Evolutionary conservation across 2,329 filamentous ascomycete species (phyloP), one percentile per base, ranked within the genome.

Genomic region (Colletotrichum lini): DNA sequence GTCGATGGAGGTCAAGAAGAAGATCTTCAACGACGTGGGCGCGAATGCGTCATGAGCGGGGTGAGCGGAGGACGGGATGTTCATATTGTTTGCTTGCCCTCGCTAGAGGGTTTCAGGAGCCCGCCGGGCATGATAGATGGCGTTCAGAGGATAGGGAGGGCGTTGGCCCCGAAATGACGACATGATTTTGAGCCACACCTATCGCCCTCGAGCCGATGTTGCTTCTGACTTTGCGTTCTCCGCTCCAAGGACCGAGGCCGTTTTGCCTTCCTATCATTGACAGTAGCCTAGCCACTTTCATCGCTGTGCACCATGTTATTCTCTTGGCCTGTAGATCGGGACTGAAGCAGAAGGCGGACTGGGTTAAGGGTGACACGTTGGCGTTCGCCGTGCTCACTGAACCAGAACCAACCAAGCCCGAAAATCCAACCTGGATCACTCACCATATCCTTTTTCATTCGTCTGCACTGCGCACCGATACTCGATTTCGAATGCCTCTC

Each of bases 1-100:
- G 78, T 90, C 90, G 2, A 85, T 85, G 0, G 86, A 89, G 75
- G 86, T 93, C 73, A 93, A 93, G 83, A 87, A 87, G 60, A 86
- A 86, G 77, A 81, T 93, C 6, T 93, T 93, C 74, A 87, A 85
- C 73, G 77, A 82, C 15, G 75, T 85, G 52, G 79, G 79, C 49
- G 63, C 70, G 18, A 74, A 74, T 13, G 53, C 61, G 38, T 73
- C 59, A 23, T 70, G 30, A 57, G 6, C 30, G 7, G 7, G 7
- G 26, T 26, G 26, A 15, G 4, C 2, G 8, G 63, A 21, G n/a
- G 21, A 8, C 47, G 30, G 35, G 21, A 45, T 16, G 44, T 45
- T 47, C 16, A 50, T 44, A 53, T 52, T 67, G 21, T 68, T 30
- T 67, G 49, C 44, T 63, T 53, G 45, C 56, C 68, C 52, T 71